Percentiles rank a stretch among this genome's conserved stretches.
Conservation (phyloP, 768 basidiomycete species). For the Udeniomyces megalosporus region DNA sequence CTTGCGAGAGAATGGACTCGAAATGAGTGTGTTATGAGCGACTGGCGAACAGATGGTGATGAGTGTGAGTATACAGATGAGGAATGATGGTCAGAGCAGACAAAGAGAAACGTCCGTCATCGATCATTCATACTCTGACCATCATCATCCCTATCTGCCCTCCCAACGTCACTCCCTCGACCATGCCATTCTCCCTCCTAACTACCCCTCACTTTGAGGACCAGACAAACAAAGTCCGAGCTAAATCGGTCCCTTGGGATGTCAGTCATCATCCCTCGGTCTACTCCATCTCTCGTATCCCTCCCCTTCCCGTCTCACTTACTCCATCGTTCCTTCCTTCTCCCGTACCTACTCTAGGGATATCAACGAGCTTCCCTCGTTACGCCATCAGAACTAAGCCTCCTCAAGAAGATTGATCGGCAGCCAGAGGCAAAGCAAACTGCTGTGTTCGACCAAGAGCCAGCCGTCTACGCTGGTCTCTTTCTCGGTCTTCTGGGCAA, state of each 20-base stretch:
- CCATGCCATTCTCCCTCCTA: slow-evolving; percentile 17
- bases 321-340: background rate
- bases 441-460: slow-evolving; percentile 64
- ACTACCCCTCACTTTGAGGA: slow-evolving; percentile 60
- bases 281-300: background rate
- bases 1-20: too few species aligned
- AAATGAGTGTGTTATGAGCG: too few species aligned
- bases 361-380: slow-evolving; percentile 88
- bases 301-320: background rate
- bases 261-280: slow-evolving; percentile 33
- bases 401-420: slow-evolving; percentile 80
- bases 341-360: slow-evolving; percentile 39
- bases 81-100: too few species aligned
- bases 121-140: too few species aligned
- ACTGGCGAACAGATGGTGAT: too few species aligned
- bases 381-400: slow-evolving; percentile 65
- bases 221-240: slow-evolving; percentile 65
- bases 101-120: too few species aligned
- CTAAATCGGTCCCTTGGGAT: slow-evolving; percentile 93
- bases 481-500: slow-evolving; percentile 81
- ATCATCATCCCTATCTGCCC: too few species aligned
- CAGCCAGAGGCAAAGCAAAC: slow-evolving; percentile 49
- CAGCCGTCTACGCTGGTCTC: slow-evolving; percentile 62
- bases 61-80: too few species aligned
- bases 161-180: too few species aligned